Evolutionary conservation across 2,329 filamentous ascomycete genomes (phyloP), one percentile per base, ranked within the genome.

Genomic region (Pseudogymnoascus sp.): DNA sequence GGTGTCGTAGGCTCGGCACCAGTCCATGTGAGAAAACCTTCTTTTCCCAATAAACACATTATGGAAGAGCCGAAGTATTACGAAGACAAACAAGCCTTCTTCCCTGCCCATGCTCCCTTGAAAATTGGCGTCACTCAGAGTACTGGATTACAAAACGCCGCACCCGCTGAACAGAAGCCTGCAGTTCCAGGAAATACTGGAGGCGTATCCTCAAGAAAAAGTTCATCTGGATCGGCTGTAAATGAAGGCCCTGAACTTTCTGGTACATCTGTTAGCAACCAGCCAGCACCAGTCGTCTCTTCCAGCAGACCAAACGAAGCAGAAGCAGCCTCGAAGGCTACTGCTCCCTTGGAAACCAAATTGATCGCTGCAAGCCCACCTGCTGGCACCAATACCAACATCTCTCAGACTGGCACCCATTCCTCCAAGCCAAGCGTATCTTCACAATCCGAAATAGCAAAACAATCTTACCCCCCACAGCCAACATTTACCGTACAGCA

Each of bases 11-110:
- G 5, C 1, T 28, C n/a, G 3, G 15, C 28, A 18, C 47, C 18
- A 12, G 9, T 5, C 28, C 28, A 53, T 15, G 4, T 9, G 22
- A 57, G 59, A 38, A 62, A 47, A 20, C 20, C 61, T 28, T 20
- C 61, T n/a, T n/a, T 43, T 60, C n/a, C 47, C 18, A 18, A 57
- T 15, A 15, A 57, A n/a, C 20, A 39, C 58, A 22, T 30, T 39
- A 15, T 14, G 36, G 22, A 60, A 41, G 15, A 11, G 3, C n/a
- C 47, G 8, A 33, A 33, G 9, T 30, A 53, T 20, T 53, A 53
- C 15, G 47, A 53, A 33, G 47, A 53, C 33, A 53, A 53, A 25
- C 47, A 33, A 14, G 28, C 12, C 33, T 53, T 53, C 28, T 53
- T 53, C 11, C 47, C 47, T 53, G 41, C 11, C 28, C 47, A 53